phyloP scores from a whole-genome alignment of 169 alveolate genomes.

The Neospora caninum region DNA sequence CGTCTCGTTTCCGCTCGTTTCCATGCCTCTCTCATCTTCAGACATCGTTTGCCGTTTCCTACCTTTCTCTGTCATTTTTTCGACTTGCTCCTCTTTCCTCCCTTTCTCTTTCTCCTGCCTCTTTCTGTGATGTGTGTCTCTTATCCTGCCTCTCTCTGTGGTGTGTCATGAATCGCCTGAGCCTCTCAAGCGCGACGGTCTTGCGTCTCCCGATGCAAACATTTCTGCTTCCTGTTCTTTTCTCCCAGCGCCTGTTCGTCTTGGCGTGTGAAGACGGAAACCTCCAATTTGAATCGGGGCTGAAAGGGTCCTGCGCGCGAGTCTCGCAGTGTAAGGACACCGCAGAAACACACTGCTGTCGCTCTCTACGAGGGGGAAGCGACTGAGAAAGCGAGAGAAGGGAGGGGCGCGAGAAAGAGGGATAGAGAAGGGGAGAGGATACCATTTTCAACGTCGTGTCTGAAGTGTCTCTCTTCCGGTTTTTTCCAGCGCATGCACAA shows the following conservation, averaged over 20 bases:
- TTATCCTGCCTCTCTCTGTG: not conserved
- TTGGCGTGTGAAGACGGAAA: slow-evolving; percentile 14
- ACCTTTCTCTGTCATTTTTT: not conserved
- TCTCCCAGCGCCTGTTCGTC: slow-evolving; percentile 29
- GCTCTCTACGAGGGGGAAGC: not conserved
- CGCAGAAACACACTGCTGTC: not conserved
- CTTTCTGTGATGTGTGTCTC: not conserved
- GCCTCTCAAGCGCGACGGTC: not conserved
- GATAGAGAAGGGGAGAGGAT: too few species aligned
- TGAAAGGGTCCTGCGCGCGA: not conserved
- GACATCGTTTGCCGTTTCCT: too few species aligned
- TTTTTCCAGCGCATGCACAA: too few species aligned
- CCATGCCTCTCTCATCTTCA: too few species aligned
- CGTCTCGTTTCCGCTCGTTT: too few species aligned
- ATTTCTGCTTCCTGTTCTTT: not conserved
- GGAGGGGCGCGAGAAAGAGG: too few species aligned
- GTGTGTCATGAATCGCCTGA: too few species aligned
- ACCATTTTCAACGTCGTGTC: too few species aligned
- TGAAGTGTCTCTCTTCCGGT: too few species aligned
- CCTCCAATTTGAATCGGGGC: slow-evolving; percentile 14
- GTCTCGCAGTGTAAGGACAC: slow-evolving; percentile 31
- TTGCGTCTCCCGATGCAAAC: not conserved
- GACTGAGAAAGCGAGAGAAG: not conserved
- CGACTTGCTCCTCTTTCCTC: not conserved
- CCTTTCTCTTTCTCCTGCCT: not conserved